Evolutionary conservation across 768 basidiomycete species (phyloP).

Genomic region (Hemileccinum impolitum): DNA sequence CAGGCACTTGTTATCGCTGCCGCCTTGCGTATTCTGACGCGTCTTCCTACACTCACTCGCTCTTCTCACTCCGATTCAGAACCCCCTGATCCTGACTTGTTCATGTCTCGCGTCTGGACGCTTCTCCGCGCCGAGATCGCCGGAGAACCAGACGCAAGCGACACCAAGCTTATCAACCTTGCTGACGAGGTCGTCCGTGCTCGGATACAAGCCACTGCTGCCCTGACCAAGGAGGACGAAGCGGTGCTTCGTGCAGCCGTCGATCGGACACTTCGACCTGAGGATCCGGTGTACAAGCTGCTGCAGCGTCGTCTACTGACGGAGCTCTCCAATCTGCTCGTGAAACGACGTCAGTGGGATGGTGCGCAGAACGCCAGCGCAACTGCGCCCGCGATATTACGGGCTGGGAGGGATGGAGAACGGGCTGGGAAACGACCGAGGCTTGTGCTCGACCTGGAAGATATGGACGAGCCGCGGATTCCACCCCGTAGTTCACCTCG

Average conservation of each 20-base stretch:
- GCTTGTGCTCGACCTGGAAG: slow-evolving; percentile 24
- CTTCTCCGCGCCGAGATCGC: slow-evolving; percentile 58
- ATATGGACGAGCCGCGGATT: slow-evolving; percentile 11
- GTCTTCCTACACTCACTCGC: slow-evolving; percentile 29
- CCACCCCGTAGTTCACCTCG: background rate
- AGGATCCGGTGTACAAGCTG: slow-evolving; percentile 65
- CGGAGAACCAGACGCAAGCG: slow-evolving; percentile 26
- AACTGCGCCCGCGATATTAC: slow-evolving; percentile 24
- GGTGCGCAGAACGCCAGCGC: background rate
- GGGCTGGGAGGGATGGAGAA: slow-evolving; percentile 29
- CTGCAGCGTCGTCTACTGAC: slow-evolving; percentile 56
- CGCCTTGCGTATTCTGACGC: slow-evolving; percentile 54
- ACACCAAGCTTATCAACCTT: slow-evolving; percentile 62
- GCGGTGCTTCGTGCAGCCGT: slow-evolving; percentile 54
- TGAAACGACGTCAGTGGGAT: slow-evolving; percentile 14
- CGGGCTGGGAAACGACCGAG: slow-evolving; percentile 25
- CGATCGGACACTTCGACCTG: slow-evolving; percentile 54
- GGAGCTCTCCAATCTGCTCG: slow-evolving; percentile 33
- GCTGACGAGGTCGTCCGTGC: slow-evolving; percentile 71
- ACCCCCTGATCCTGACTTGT: slow-evolving; percentile 29
- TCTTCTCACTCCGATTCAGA: slow-evolving; percentile 10
- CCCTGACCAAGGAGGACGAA: slow-evolving; percentile 44
- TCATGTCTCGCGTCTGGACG: slow-evolving; percentile 62
- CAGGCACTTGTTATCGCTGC: slow-evolving; percentile 70
- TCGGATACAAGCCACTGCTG: slow-evolving; percentile 28